Base-by-base conservation (phyloP, 768 basidiomycete genomes). In the Auriscalpium orientale region DNA sequence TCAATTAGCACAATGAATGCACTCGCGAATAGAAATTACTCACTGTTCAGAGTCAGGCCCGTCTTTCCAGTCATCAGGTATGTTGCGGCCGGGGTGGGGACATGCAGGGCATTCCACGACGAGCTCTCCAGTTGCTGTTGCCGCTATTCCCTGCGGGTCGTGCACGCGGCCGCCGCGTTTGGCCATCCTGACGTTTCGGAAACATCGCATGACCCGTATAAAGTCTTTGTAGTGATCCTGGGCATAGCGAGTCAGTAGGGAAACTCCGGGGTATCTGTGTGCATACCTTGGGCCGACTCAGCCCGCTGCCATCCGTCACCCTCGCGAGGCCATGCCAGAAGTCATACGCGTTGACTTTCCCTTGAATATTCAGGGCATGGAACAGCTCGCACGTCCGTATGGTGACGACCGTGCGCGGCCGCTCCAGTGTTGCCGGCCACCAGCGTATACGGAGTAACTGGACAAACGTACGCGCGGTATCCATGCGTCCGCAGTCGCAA, bases 341-440 rank as follows among this genome's bases (percentile, higher is more conserved):
- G 43, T 60, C 62, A 53, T 53, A 61, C 16, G 35, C 54, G 15
- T 54, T 56, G 7, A 54, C 44, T 38, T 63, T 63, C 4, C 49
- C 51, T 33, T 60, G 59, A 1, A 61, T 37, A 9, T 56, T 53
- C 10, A 52, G 44, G 2, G 34, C 34, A 20, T 58, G 62, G 51
- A 56, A 60, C 4, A 34, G n/a, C 20, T 61, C 51, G 9, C 60
- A 56, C 5, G 60, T 46, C 11, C 46, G 35, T 22, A 65, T 62
- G 2, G 63, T 60, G 4, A 56, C 56, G 1, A 21, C 64, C 1
- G 64, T 63, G 13, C 51, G 35, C 18, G 49, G 49, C 21, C 8
- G 66, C 2, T 46, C 20, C 28, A 56, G 49, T 1, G 59, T 62
- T 1, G 62, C 59, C 0, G 66, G 66, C 22, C 61, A 65, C 9